These are phyloP conservation scores for Malassezia yamatoensis DNA, from an alignment of 1,284 basidiomycete species.

Conservation along the genomic window DNA sequence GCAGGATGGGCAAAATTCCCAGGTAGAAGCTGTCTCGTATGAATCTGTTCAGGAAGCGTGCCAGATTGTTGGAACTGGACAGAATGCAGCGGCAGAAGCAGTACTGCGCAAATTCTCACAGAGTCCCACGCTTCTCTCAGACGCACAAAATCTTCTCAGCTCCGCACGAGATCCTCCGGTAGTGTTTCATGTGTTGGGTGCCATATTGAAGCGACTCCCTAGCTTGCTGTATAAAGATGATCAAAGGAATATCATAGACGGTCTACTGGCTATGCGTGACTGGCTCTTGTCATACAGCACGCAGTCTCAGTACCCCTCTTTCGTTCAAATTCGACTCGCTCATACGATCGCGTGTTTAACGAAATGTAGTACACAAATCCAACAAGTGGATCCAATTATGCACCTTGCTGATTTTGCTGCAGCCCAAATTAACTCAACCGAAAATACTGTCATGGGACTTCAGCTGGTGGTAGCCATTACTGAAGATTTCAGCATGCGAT, in stretches of 20 bases:
- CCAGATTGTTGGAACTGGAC: too few relatives aligned
- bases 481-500: neutral
- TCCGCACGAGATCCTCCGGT: neutral
- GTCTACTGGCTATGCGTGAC: conserved; percentile 6
- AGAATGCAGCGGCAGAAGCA: neutral
- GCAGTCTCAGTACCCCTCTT: neutral
- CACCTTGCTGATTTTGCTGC: neutral
- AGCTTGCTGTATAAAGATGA: neutral
- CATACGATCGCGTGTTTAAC: conserved; percentile 6
- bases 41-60: too few relatives aligned
- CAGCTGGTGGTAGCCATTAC: neutral
- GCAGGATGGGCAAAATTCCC: too few relatives aligned
- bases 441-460: conserved; percentile 2
- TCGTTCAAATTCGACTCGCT: neutral
- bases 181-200: conserved; percentile 16
- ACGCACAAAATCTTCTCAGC: neutral
- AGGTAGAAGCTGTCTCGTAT: too few relatives aligned
- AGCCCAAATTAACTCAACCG: neutral
- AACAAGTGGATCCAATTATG: neutral
- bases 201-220: neutral
- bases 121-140: conserved; percentile 1
- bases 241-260: neutral
- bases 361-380: neutral
- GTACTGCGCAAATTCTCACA: conserved; percentile 3
- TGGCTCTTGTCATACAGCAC: conserved; percentile 12